phyloP scores from a whole-genome alignment of 257 asterid genomes.

The Coffea eugenioides region DNA sequence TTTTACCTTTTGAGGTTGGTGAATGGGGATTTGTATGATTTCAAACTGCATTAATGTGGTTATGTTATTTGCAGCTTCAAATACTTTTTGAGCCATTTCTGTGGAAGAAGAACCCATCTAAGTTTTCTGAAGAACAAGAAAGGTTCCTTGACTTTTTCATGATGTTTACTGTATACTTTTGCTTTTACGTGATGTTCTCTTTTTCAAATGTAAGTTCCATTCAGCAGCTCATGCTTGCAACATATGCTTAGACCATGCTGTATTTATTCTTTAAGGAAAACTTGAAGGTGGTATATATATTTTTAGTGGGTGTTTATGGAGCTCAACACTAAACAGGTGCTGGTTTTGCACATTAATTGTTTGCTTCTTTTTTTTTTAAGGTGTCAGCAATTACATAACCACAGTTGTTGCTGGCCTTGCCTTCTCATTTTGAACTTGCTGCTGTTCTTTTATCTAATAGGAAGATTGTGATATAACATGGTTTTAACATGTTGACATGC shows the following conservation, averaged over 20 bases:
- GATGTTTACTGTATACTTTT: not conserved
- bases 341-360: not conserved
- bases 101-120: conserved; percentile 62
- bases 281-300: not conserved
- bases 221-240: not conserved
- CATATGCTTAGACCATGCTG: not conserved
- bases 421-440: not conserved
- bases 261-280: not conserved
- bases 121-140: conserved; percentile 44
- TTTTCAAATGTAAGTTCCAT: not conserved
- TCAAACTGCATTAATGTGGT: not conserved
- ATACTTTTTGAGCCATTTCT: conserved; percentile 74
- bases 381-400: not conserved
- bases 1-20: conserved; percentile 11
- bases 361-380: not conserved
- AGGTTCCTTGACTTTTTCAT: conserved; percentile 42
- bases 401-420: not conserved
- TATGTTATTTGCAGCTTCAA: conserved; percentile 53
- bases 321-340: not conserved
- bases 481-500: not conserved
- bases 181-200: not conserved
- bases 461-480: not conserved
- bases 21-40: conserved; percentile 10
- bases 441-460: not conserved
- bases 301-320: not conserved